Evolutionary conservation across 176 grass and related monocot genomes (phyloP), one percentile per base, ranked within the genome.

Genomic region (Oryza coarctata): DNA sequence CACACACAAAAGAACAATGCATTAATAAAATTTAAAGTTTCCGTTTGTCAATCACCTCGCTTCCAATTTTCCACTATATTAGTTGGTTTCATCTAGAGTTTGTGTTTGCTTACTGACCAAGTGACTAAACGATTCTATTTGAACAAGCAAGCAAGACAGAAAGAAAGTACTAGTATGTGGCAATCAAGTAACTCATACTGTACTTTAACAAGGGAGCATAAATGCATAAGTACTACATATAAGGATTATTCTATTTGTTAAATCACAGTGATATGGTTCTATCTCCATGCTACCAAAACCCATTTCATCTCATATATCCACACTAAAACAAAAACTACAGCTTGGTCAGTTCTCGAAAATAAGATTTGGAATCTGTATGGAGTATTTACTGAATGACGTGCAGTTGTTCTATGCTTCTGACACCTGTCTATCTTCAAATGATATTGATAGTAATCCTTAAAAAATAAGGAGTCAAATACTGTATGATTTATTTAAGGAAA

Each of bases 231-330:
- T 73, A 28, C 6, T 17, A 73, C 20, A 13, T 32, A 82, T 45
- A 44, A 26, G 9, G 22, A 43, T 1, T 47, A 63, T 61, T 73
- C 80, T 64, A 73, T 27, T n/a, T 39, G 34, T 72, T 61, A 5
- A 62, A 36, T 61, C 35, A 61, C 22, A 61, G 67, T 61, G 49
- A 41, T 13, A 71, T 6, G 26, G 17, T 73, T 34, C 12, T 32
- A 36, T 73, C 26, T 73, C 52, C 27, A 64, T 12, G 36, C 27
- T 52, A 11, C 52, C 52, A 40, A 55, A 82, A 62, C 73, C 27
- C 27, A 82, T 18, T 28, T 31, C 68, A 72, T 44, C 9, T 22
- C 34, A 82, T 72, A 61, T 72, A 64, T 73, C 27, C 69, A 73
- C 41, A n/a, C 38, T 61, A 25, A 3, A 20, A 82, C 32, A 73